Conservation (phyloP, 2,329 filamentous ascomycete species). For the Alternaria sp. region DNA sequence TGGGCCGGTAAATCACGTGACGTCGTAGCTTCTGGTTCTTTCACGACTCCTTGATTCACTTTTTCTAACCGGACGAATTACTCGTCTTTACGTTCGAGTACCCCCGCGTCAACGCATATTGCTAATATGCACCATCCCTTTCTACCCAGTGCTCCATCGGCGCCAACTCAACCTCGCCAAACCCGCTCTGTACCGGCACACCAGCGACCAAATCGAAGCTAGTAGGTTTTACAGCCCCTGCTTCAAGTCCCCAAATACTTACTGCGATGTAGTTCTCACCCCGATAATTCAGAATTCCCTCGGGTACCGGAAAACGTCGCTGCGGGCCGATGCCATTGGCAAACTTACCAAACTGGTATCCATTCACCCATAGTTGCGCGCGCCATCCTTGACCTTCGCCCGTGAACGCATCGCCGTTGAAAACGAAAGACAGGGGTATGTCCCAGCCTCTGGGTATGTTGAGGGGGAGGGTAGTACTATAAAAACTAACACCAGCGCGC, state of each 20-base stretch:
- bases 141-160: constrained; percentile 29
- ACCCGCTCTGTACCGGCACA: constrained; percentile 53
- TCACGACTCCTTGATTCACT: no score
- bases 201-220: constrained; percentile 60
- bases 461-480: constrained; percentile 62
- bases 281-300: constrained; percentile 73
- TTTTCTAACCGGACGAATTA: no score
- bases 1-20: no score
- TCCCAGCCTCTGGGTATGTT: constrained; percentile 65
- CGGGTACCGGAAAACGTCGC: constrained; percentile 71
- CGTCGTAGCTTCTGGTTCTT: no score
- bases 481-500: constrained; percentile 65
- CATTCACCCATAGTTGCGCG: constrained; percentile 73
- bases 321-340: constrained; percentile 76
- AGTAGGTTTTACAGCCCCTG: constrained; percentile 65
- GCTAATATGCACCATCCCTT: constrained; percentile 28
- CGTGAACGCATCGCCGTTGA: constrained; percentile 55
- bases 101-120: neutral
- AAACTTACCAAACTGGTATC: constrained; percentile 74
- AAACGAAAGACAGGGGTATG: constrained; percentile 66
- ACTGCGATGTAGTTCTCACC: constrained; percentile 73
- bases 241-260: constrained; percentile 71
- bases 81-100: no score
- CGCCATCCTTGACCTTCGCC: constrained; percentile 57
- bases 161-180: constrained; percentile 23